phyloP scores from a whole-genome alignment of 116 monocot genomes.

The Iris pallida region DNA sequence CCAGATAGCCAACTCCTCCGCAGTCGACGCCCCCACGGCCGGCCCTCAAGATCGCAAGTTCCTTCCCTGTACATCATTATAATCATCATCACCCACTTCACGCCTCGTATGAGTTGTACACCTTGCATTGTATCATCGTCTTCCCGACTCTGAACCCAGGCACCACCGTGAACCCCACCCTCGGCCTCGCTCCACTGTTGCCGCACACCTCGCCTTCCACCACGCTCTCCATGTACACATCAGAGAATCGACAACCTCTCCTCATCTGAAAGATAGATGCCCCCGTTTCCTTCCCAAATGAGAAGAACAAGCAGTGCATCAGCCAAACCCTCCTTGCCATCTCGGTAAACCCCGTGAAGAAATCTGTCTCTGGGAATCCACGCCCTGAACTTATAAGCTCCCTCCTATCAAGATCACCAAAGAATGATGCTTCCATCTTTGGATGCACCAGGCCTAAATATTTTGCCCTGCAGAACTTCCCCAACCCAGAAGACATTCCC shows the following conservation, averaged over 20 bases:
- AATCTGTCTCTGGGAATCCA: constrained; percentile 27
- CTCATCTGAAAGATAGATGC: constrained; percentile 46
- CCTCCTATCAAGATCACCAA: constrained; percentile 34
- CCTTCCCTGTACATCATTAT: too few relatives aligned
- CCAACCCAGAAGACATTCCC: constrained; percentile 9
- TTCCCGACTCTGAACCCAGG: constrained; percentile 62
- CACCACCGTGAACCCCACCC: constrained; percentile 55
- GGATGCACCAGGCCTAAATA: constrained; percentile 54
- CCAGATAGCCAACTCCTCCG: too few relatives aligned
- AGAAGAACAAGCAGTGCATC: constrained; percentile 55
- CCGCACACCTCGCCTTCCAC: constrained; percentile 23
- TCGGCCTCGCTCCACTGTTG: background rate
- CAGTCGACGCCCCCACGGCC: constrained; percentile 28
- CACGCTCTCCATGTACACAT: constrained; percentile 73
- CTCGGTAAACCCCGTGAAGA: constrained; percentile 39
- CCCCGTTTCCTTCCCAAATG: constrained; percentile 27
- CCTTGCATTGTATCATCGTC: constrained; percentile 61
- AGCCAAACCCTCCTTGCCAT: constrained; percentile 58
- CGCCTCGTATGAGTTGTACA: constrained; percentile 58
- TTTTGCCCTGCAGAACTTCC: constrained; percentile 39
- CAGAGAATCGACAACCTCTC: constrained; percentile 55
- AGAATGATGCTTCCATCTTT: constrained; percentile 52
- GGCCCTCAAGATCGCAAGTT: too few relatives aligned
- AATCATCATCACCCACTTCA: constrained; percentile 27
- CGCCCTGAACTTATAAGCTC: constrained; percentile 22